Evolutionary conservation across 2,329 filamentous ascomycete genomes (phyloP), one percentile per base, ranked within the genome.

Genomic region (Colletotrichum camelliae): DNA sequence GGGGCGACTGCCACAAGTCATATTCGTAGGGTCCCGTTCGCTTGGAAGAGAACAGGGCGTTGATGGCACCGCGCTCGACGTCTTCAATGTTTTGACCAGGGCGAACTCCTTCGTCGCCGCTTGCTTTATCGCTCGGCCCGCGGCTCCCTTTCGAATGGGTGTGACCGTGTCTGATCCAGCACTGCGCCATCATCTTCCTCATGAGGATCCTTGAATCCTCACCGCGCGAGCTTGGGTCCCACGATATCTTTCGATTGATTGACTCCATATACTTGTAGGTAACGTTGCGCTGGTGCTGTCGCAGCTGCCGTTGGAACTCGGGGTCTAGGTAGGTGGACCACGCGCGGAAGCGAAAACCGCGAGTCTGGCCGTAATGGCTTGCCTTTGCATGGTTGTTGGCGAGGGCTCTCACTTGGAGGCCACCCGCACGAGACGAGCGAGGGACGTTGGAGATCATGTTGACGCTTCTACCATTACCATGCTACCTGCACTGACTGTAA

Each of bases 311-410:
- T 52, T 85, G 84, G 24, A 83, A 82, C 21, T 87, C 84, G 16
- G 83, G 81, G 77, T 89, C 85, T 33, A 85, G 78, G 60, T 85
- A 85, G 35, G 83, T 85, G 9, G 86, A 84, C 87, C 89, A 90
- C 21, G 85, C 78, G 67, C 85, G 87, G 74, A 91, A 87, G 75
- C 89, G 87, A 76, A 91, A 89, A 43, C 80, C 80, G 43, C 91
- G 87, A 39, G 79, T 82, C 77, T 89, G 88, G 58, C 85, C 82
- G 21, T 78, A 80, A 64, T 81, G 81, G 39, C 79, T 78, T 58
- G 76, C 62, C 27, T 69, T 65, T 37, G 57, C 67, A 52, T 74
- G 73, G 16, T 48, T 21, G 33, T 48, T 21, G 33, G 66, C 29
- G 18, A 57, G 58, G 24, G 72, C 48, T 62, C 67, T 60, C 21